Conservation (phyloP, 2,329 filamentous ascomycete genomes). For the Phaeosphaeriaceae sp. region DNA sequence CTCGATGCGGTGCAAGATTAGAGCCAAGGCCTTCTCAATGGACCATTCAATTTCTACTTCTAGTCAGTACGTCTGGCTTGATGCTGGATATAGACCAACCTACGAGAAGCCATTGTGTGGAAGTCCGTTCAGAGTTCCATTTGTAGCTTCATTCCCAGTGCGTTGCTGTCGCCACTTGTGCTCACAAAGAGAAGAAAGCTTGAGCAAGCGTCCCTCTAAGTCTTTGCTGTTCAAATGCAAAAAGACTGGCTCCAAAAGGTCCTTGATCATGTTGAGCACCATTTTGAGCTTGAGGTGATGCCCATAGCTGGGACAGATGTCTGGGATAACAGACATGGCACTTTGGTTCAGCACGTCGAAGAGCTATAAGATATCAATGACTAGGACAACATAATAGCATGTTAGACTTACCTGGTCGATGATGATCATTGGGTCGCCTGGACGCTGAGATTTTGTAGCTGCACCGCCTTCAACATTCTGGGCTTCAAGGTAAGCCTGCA, state of each 20-base stretch:
- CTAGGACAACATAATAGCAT: background rate
- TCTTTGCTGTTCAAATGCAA: background rate
- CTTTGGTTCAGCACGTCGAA: no score
- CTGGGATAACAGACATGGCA: background rate
- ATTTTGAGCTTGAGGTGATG: background rate
- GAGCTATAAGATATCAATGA: background rate
- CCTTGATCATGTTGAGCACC: background rate
- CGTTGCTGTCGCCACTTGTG: background rate
- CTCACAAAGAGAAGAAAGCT: background rate
- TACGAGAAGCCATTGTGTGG: background rate
- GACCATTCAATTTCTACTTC: no score
- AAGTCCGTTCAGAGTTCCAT: background rate
- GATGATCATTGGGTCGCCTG: background rate
- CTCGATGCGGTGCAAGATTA: no score
- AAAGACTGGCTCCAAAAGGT: background rate
- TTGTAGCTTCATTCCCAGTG: background rate
- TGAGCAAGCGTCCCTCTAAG: background rate
- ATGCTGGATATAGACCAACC: no score
- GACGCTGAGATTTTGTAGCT: background rate
- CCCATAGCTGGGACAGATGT: background rate
- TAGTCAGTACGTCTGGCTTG: no score
- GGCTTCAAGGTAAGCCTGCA: background rate
- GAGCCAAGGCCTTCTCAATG: no score
- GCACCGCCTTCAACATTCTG: background rate
- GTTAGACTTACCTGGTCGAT: background rate